Evolutionary conservation across 345 rosid genomes (phyloP).

Genomic region (Nephelium lappaceum): DNA sequence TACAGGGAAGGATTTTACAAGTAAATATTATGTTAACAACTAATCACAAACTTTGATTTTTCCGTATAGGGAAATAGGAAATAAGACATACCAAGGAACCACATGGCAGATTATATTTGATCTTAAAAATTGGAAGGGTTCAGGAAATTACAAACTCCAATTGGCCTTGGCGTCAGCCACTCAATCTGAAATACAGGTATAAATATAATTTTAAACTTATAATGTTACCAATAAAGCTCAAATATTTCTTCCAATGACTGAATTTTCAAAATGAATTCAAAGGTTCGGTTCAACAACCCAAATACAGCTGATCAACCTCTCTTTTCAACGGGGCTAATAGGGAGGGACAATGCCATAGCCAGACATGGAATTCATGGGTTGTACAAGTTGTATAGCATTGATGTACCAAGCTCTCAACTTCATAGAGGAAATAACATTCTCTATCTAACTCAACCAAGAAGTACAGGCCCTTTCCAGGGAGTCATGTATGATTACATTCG

Average conservation of each 20-base stretch:
- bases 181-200: conserved; percentile 50
- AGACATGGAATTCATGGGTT: conserved; percentile 90
- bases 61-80: conserved; percentile 40
- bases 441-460: conserved; percentile 64
- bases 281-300: conserved; percentile 63
- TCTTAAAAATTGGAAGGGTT: conserved; percentile 29
- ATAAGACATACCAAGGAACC: conserved; percentile 36
- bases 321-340: conserved; percentile 57
- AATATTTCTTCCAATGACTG: not conserved
- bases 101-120: conserved; percentile 72
- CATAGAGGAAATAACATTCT: conserved; percentile 48
- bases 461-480: conserved; percentile 45
- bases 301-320: conserved; percentile 17
- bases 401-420: conserved; percentile 43
- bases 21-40: not conserved
- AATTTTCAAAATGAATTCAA: not conserved
- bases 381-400: conserved; percentile 62
- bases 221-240: not conserved
- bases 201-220: not conserved
- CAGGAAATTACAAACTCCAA: conserved; percentile 59
- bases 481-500: conserved; percentile 90
- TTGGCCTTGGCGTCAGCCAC: conserved; percentile 77
- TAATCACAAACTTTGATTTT: not conserved
- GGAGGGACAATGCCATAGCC: conserved; percentile 78
- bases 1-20: not conserved